Evolutionary conservation across 2,329 filamentous ascomycete species (phyloP).

Genomic region (Neofusicoccum umdonicola): DNA sequence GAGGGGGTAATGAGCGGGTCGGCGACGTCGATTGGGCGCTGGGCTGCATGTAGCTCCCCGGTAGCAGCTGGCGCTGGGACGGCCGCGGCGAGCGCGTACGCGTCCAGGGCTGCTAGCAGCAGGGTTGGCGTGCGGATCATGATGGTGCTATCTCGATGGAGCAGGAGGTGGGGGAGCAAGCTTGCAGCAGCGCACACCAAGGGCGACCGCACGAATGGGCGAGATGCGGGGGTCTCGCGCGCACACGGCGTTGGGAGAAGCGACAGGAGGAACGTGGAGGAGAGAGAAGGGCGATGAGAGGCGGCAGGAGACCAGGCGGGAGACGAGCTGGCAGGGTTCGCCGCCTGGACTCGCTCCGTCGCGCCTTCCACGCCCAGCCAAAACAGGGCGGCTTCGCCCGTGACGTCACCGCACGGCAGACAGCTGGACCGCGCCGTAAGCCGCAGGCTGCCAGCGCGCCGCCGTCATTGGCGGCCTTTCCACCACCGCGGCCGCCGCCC

Average conservation of each 20-base stretch:
- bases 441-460: too few species aligned
- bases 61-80: slow-evolving; percentile 13
- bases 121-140: slow-evolving; percentile 16
- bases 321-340: background rate
- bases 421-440: background rate
- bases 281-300: background rate
- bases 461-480: background rate
- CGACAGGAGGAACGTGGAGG: background rate
- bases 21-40: slow-evolving; percentile 4
- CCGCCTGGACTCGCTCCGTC: background rate
- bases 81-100: slow-evolving; percentile 11
- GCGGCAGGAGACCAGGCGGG: background rate
- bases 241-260: background rate
- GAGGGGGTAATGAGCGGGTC: slow-evolving; percentile 12
- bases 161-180: slow-evolving; percentile 6
- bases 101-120: slow-evolving; percentile 16
- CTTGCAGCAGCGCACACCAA: background rate
- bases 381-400: background rate
- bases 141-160: slow-evolving; percentile 14
- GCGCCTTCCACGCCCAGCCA: background rate
- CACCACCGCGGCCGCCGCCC: background rate
- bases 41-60: background rate
- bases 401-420: background rate
- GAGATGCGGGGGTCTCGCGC: background rate
- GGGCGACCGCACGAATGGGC: background rate